These are phyloP conservation scores for Phytophthora sansomeana DNA, from an alignment of 352 stramenopile genomes.

Conservation along the genomic window DNA sequence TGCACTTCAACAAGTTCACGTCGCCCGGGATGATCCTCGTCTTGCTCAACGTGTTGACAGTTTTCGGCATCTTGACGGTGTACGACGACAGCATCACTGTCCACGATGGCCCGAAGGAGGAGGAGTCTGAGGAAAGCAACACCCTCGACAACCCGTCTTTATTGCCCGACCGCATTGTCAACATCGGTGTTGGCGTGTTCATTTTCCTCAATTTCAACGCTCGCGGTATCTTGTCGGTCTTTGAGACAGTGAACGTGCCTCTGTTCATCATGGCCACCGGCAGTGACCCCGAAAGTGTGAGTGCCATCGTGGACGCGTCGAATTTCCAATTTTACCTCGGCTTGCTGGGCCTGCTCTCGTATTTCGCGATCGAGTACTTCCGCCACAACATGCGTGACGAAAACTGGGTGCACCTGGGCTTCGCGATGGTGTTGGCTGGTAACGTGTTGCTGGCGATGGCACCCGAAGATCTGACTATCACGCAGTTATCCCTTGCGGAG, in stretches of 20 bases:
- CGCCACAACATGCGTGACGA: slow-evolving; percentile 65
- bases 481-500: slow-evolving; percentile 54
- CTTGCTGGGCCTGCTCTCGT: slow-evolving; percentile 68
- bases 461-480: slow-evolving; percentile 50
- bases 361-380: slow-evolving; percentile 80
- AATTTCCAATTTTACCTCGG: slow-evolving; percentile 86
- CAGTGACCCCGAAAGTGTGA: slow-evolving; percentile 54
- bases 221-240: slow-evolving; percentile 77
- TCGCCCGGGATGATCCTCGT: slow-evolving; percentile 68
- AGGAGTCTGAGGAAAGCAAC: slow-evolving; percentile 45
- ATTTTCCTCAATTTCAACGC: slow-evolving; percentile 84
- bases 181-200: slow-evolving; percentile 70
- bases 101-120: slow-evolving; percentile 60
- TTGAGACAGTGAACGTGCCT: slow-evolving; percentile 83
- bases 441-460: slow-evolving; percentile 61
- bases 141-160: slow-evolving; percentile 50
- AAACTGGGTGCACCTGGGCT: slow-evolving; percentile 71
- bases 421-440: slow-evolving; percentile 60
- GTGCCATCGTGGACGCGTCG: slow-evolving; percentile 62
- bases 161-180: slow-evolving; percentile 65
- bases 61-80: slow-evolving; percentile 62
- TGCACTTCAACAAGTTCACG: slow-evolving; percentile 81
- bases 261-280: slow-evolving; percentile 72
- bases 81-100: slow-evolving; percentile 67
- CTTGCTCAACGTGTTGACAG: slow-evolving; percentile 63